Percentiles rank a stretch among this genome's conserved stretches.
These are phyloP conservation scores for Phytophthora chlamydospora DNA, from an alignment of 352 stramenopile species.

Conservation along the genomic window DNA sequence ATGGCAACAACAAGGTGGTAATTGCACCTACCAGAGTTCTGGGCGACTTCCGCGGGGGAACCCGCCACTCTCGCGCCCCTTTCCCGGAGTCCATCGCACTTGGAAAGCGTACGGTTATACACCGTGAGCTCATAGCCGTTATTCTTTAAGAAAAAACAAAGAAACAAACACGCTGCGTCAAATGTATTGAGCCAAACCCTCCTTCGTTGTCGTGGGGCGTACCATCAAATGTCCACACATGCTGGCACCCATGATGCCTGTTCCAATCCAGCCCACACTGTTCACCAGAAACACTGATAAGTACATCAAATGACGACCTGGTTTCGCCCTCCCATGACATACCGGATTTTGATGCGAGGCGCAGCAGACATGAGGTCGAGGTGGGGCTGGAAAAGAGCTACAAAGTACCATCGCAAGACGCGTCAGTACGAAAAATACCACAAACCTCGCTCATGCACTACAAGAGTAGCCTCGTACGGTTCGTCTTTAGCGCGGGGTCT, in stretches of 20 bases:
- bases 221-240: constrained; percentile 91
- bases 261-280: constrained; percentile 88
- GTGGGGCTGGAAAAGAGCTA: constrained; percentile 64
- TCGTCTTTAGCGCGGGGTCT: constrained; percentile 57
- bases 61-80: constrained; percentile 78
- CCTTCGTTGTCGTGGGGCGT: constrained; percentile 16
- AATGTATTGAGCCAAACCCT: not conserved
- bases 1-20: constrained; percentile 1
- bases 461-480: constrained; percentile 35
- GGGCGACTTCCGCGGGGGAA: constrained; percentile 81
- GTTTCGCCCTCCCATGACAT: not conserved
- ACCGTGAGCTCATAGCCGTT: constrained; percentile 87
- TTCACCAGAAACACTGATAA: not conserved
- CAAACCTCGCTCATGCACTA: no score
- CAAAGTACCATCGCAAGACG: constrained; percentile 6
- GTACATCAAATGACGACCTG: not conserved
- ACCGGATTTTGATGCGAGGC: constrained; percentile 69
- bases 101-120: constrained; percentile 85
- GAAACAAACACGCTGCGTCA: not conserved
- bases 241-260: constrained; percentile 88
- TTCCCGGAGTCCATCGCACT: constrained; percentile 77
- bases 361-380: constrained; percentile 59
- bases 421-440: no score
- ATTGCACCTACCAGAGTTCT: constrained; percentile 57
- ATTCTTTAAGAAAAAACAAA: constrained; percentile 41